Conservation (phyloP, 2,329 filamentous ascomycete genomes). For the Coleophoma crateriformis region DNA sequence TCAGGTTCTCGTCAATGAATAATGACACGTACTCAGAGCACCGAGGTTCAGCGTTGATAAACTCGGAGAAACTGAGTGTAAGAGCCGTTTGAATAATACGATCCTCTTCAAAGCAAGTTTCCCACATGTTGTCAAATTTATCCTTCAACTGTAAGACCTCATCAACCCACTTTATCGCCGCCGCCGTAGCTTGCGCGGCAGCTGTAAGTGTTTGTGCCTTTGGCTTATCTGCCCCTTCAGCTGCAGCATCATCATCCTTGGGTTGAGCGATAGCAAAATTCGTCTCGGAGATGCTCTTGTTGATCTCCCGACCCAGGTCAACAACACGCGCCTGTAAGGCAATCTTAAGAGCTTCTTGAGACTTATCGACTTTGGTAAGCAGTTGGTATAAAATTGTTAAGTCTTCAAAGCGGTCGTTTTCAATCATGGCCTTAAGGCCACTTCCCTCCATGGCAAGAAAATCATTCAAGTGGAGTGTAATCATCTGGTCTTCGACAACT, state of each 20-base stretch:
- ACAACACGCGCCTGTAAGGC: slow-evolving; percentile 71
- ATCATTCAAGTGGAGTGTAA: slow-evolving; percentile 70
- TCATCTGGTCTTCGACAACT: slow-evolving; percentile 78
- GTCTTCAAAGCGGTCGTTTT: slow-evolving; percentile 77
- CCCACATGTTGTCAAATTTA: slow-evolving; percentile 81
- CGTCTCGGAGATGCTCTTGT: slow-evolving; percentile 56
- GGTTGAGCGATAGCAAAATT: slow-evolving; percentile 37
- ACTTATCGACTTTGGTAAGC: slow-evolving; percentile 69
- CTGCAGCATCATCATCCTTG: slow-evolving; percentile 41
- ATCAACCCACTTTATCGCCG: slow-evolving; percentile 92
- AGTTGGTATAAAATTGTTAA: slow-evolving; percentile 77
- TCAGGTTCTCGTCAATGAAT: slow-evolving; percentile 95
- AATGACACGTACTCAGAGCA: slow-evolving; percentile 91
- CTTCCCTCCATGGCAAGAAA: slow-evolving; percentile 81
- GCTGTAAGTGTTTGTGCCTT: slow-evolving; percentile 46
- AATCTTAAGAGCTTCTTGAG: slow-evolving; percentile 63
- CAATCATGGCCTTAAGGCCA: slow-evolving; percentile 83
- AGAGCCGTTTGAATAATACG: slow-evolving; percentile 74
- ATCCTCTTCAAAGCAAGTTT: slow-evolving; percentile 67
- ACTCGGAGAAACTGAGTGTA: slow-evolving; percentile 82
- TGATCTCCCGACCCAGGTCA: slow-evolving; percentile 77
- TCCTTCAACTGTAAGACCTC: slow-evolving; percentile 81
- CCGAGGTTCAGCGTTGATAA: slow-evolving; percentile 85
- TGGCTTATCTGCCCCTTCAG: slow-evolving; percentile 41
- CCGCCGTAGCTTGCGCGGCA: slow-evolving; percentile 73